A percentile compares a stretch with the other conserved stretches of the same genome.
phyloP scores from a whole-genome alignment of 2,329 filamentous ascomycete genomes.

The Neonectria coccinea region DNA sequence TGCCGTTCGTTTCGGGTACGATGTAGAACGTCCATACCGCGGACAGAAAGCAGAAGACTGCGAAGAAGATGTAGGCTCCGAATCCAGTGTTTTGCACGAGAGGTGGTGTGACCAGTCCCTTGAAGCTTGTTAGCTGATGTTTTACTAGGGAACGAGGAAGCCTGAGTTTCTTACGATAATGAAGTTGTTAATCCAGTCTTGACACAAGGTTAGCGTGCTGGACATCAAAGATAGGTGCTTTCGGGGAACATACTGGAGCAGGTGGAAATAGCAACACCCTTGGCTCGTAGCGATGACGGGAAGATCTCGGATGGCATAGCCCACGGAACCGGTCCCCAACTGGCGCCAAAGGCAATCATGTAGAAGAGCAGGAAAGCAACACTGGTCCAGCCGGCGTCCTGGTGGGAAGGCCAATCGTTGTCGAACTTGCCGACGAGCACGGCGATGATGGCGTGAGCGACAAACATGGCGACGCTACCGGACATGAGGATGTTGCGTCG shows the following conservation, averaged over 20 bases:
- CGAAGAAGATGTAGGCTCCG: constrained; percentile 69
- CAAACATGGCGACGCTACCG: constrained; percentile 45
- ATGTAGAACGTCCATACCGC: constrained; percentile 62
- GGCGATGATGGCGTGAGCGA: constrained; percentile 44
- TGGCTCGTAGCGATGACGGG: constrained; percentile 69
- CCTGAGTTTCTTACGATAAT: constrained; percentile 55
- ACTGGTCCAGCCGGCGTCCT: constrained; percentile 44
- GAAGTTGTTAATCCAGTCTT: constrained; percentile 72
- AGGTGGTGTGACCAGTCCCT: constrained; percentile 65
- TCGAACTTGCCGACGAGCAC: constrained; percentile 44
- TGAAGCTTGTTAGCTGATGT: constrained; percentile 3
- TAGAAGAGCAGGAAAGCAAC: constrained; percentile 59
- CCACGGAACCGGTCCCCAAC: constrained; percentile 67
- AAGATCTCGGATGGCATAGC: constrained; percentile 69
- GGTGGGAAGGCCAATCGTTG: constrained; percentile 41
- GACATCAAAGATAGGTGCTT: rapidly evolving
- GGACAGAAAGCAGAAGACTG: constrained; percentile 67
- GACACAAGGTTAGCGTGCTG: background rate
- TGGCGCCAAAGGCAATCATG: constrained; percentile 69
- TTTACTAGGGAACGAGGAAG: background rate
- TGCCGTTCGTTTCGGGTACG: constrained; percentile 67
- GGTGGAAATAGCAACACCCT: constrained; percentile 71
- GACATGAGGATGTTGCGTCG: constrained; percentile 42
- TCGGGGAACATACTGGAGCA: constrained; percentile 55
- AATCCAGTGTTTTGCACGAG: constrained; percentile 54